Evolutionary conservation across 108 stramenopile genomes (phyloP).

Genomic region (Cyclotella choctawhatcheeana): DNA sequence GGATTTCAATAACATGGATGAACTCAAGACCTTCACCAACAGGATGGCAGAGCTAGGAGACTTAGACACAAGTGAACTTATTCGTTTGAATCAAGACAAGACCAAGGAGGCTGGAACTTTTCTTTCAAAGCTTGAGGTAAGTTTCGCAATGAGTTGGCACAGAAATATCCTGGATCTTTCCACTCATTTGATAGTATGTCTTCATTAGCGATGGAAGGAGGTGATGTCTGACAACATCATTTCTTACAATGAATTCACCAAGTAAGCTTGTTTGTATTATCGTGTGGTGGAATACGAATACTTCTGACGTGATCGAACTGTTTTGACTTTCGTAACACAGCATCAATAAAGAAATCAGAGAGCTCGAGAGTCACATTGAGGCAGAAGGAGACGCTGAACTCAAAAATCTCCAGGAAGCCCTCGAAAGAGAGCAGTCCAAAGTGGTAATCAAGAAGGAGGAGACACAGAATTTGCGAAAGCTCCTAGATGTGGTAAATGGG

Average conservation of each 20-base stretch:
- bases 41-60: conserved; percentile 46
- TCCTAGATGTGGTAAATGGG: conserved; percentile 35
- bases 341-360: conserved; percentile 59
- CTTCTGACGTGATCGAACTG: neutral
- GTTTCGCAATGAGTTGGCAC: neutral
- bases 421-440: conserved; percentile 29
- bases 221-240: conserved; percentile 17
- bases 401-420: conserved; percentile 41
- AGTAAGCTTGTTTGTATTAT: conserved; percentile 1
- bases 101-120: neutral
- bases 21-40: conserved; percentile 24
- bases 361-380: conserved; percentile 54
- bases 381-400: conserved; percentile 36
- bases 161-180: no score
- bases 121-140: conserved; percentile 10
- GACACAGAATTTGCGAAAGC: conserved; percentile 53
- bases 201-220: conserved; percentile 21
- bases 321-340: neutral
- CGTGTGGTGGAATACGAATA: neutral
- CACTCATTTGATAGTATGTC: no score
- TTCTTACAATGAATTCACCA: conserved; percentile 23
- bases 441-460: conserved; percentile 39
- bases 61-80: conserved; percentile 31
- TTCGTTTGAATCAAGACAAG: conserved; percentile 16
- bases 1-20: conserved; percentile 24